Evolutionary conservation across 2,329 filamentous ascomycete species (phyloP), one percentile per base, ranked within the genome.

Genomic region (Aspergillus piperis): DNA sequence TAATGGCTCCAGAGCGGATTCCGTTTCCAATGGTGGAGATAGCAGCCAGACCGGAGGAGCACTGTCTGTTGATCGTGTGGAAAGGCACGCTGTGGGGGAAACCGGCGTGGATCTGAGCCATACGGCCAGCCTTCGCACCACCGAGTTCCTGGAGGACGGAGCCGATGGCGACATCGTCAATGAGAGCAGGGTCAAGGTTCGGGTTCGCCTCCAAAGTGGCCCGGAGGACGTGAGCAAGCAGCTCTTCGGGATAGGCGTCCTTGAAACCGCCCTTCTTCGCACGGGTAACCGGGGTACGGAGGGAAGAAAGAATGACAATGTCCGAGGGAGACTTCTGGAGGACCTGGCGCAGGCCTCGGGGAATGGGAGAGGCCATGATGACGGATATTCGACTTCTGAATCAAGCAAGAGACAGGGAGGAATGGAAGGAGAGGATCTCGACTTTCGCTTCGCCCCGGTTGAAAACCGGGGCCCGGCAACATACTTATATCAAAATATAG

Each of bases 71-170:
- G 67, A 95, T 86, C 0, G 93, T 97, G 79, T 92, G 89, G 68
- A 97, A 88, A 13, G 87, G 84, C 1, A 91, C 92, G 0, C 84
- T 83, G 66, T 84, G 84, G 15, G 90, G 84, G 72, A 88, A 91
- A 36, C 92, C 92, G 60, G 89, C 88, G 78, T 96, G 91, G 77
- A 92, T 90, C 69, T 94, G 86, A 48, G 92, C 92, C 91, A 96
- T 96, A 65, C 93, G 90, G 1, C 90, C 92, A 0, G 92, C 92
- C 81, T 97, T 97, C 68, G 86, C 88, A 60, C 93, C 93, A 66
- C 93, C 93, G 13, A 97, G 89, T 76, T 96, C 92, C 27, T 91
- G 92, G 57, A 97, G 87, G 4, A 97, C 93, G 36, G 92, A 92
- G 66, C 93, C 94, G 58, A 97, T 88, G 64, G 88, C 89, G 3